A percentile compares a stretch with the other conserved stretches of the same genome.
phyloP scores from a whole-genome alignment of 116 monocot species.

The Papilionanthe hybrid region DNA sequence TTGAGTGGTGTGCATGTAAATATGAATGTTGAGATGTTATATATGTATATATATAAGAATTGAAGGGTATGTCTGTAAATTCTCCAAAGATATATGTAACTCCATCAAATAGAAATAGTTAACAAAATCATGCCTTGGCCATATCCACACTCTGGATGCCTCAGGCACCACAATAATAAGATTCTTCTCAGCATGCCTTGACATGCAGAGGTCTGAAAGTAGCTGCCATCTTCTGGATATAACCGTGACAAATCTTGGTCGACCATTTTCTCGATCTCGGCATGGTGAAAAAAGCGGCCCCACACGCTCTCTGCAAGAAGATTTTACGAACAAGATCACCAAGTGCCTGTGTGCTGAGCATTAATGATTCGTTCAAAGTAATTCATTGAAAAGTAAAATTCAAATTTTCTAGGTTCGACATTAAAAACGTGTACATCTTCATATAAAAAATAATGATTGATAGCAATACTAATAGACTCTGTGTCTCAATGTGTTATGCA shows the following conservation, averaged over 20 bases:
- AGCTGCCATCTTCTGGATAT: constrained; percentile 80
- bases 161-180: constrained; percentile 77
- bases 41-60: no score
- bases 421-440: background rate
- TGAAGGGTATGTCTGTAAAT: no score
- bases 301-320: constrained; percentile 71
- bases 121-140: constrained; percentile 30
- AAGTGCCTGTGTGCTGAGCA: background rate
- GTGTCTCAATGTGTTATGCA: background rate
- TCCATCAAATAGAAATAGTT: background rate
- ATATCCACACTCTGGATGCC: constrained; percentile 54
- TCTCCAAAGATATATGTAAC: no score
- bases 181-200: constrained; percentile 89
- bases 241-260: constrained; percentile 84
- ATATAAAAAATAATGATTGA: no score
- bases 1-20: no score
- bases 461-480: no score
- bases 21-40: no score
- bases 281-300: constrained; percentile 88
- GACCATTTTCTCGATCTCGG: constrained; percentile 79
- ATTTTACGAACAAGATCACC: background rate
- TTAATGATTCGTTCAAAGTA: background rate
- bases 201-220: constrained; percentile 67
- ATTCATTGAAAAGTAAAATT: background rate
- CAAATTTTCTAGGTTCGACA: no score